Base-by-base conservation (phyloP, 2,329 filamentous ascomycete genomes). In the Cladosporium sp. region DNA sequence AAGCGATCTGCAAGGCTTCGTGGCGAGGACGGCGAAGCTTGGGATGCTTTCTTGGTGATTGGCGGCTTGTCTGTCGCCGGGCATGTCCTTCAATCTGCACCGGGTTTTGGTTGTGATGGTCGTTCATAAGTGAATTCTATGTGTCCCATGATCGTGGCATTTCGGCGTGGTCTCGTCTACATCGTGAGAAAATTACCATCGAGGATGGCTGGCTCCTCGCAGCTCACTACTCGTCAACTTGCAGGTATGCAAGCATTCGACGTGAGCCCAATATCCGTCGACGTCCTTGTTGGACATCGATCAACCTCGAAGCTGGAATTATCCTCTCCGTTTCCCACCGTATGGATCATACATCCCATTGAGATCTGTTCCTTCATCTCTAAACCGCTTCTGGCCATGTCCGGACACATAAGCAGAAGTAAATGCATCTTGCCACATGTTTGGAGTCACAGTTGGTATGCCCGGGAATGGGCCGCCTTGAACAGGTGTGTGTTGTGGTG, bases 351-450 rank as follows among this genome's bases (percentile, higher is more conserved):
- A 63, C 36, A 58, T 28, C 6, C 23, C 53, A 18, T 43, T 34
- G 1, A 43, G 43, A 53, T 65, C 65, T 8, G 51, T 14, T 4
- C 36, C 32, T 8, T 79, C 79, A 64, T 82, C 79, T 74, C 81
- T 81, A 67, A 80, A 75, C 64, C 81, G 76, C 73, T 83, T 83
- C 34, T 79, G 70, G 1, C 79, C 77, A 53, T 76, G 74, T 7
- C 74, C 74, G 39, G 73, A 75, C 18, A 75, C 73, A 67, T 73
- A 76, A 26, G 74, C 74, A 46, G 69, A 75, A 14, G 74, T 76
- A 64, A 83, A 82, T 2, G 80, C 81, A 64, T 83, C 80, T 70
- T 83, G 81, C 81, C 81, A 83, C 81, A 82, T 82, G 43, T 79
- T 78, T 5, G 81, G 81, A n/a, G 81, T 82, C 32, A 83, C 81